These are phyloP conservation scores for Kwoniella dejecticola DNA, from an alignment of 768 basidiomycete species.

Conservation along the genomic window DNA sequence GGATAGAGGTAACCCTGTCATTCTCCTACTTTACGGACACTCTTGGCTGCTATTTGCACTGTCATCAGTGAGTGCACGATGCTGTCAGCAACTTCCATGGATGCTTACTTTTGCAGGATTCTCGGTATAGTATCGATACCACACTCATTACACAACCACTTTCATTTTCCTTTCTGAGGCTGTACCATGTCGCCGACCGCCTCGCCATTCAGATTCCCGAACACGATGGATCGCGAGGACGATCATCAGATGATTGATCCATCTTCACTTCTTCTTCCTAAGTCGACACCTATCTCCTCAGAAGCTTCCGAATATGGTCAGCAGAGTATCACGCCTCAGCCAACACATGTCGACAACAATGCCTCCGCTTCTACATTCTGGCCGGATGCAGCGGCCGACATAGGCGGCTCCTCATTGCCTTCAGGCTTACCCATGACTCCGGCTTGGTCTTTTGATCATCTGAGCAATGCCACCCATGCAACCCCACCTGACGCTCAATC, in stretches of 20 bases:
- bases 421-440: constrained; percentile 2
- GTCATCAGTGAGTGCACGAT: too few relatives aligned
- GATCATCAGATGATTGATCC: constrained; percentile 16
- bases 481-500: too few relatives aligned
- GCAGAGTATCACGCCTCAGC: constrained; percentile 10
- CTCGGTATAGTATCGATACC: background rate
- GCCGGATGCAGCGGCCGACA: background rate
- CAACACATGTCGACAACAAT: background rate
- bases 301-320: background rate
- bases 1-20: too few relatives aligned
- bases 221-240: background rate
- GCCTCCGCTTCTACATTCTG: constrained; percentile 15
- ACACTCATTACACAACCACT: background rate
- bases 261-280: constrained; percentile 1
- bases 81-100: too few relatives aligned
- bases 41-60: too few relatives aligned
- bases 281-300: background rate
- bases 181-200: background rate
- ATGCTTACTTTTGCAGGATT: too few relatives aligned
- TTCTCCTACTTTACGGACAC: background rate
- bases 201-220: constrained; percentile 3
- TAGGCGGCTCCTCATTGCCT: background rate
- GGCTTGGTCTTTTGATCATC: constrained; percentile 5
- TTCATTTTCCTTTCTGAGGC: background rate
- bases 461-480: background rate